Percentiles rank a stretch among this genome's conserved stretches.
Conservation (phyloP, 176 grass and related monocot genomes). For the Melocanna baccifera region DNA sequence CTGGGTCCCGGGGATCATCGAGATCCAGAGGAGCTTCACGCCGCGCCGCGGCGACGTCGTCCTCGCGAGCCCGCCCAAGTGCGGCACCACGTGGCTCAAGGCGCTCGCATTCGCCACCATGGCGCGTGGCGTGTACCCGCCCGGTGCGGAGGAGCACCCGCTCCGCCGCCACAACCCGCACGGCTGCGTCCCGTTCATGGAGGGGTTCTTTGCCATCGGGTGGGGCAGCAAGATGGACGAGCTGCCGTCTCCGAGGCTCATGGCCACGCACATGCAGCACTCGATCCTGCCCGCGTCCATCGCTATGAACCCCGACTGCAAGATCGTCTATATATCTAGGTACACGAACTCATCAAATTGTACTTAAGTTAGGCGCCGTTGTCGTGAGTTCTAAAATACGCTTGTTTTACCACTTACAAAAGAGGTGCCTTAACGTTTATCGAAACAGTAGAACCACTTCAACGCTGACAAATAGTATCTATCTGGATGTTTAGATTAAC, state of each 20-base stretch:
- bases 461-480: too few species aligned
- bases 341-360: neutral
- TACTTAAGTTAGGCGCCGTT: too few species aligned
- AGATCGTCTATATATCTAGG: conserved; percentile 10
- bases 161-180: neutral
- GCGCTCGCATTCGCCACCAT: neutral
- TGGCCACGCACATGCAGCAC: neutral
- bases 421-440: too few species aligned
- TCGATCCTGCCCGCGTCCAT: neutral
- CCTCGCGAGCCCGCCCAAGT: conserved; percentile 9
- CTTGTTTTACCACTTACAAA: too few species aligned
- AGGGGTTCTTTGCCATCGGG: neutral
- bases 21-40: neutral
- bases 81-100: conserved; percentile 29
- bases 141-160: neutral
- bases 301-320: neutral
- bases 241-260: conserved; percentile 4
- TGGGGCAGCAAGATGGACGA: neutral
- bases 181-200: neutral
- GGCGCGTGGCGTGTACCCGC: neutral
- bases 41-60: neutral
- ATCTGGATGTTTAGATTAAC: too few species aligned
- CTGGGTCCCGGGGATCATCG: neutral
- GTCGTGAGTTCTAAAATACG: too few species aligned
- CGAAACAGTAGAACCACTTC: too few species aligned